phyloP scores from a whole-genome alignment of 2,329 filamentous ascomycete genomes.

The Mycocentrospora acerina region DNA sequence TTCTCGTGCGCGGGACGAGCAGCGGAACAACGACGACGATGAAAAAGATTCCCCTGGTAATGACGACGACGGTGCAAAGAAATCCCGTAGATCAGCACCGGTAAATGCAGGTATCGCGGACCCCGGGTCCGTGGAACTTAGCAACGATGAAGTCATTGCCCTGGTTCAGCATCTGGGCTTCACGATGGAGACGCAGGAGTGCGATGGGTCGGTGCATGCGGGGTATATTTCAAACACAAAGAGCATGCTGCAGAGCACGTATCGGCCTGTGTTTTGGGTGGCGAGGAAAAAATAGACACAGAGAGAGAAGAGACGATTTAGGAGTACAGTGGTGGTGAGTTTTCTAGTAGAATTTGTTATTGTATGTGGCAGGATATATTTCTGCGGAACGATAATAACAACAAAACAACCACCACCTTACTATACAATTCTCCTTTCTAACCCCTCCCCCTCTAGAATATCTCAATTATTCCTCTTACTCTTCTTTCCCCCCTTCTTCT shows the following conservation, averaged over 20 bases:
- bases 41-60: constrained; percentile 1
- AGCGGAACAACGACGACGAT: background rate
- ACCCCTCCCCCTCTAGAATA: too few relatives aligned
- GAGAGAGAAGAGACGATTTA: too few relatives aligned
- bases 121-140: constrained; percentile 86
- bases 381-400: too few relatives aligned
- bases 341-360: too few relatives aligned
- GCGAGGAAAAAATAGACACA: constrained; percentile 67
- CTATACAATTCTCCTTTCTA: too few relatives aligned
- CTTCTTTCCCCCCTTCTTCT: constrained; percentile 29
- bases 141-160: constrained; percentile 81
- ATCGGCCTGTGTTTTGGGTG: constrained; percentile 81
- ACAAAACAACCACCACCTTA: too few relatives aligned
- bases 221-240: constrained; percentile 84
- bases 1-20: constrained; percentile 58
- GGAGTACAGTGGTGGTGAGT: too few relatives aligned
- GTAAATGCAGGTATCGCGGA: constrained; percentile 76
- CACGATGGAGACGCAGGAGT: constrained; percentile 63
- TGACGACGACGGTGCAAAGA: constrained; percentile 2
- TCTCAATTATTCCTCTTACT: constrained; percentile 4
- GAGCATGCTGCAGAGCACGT: constrained; percentile 85
- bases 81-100: too few relatives aligned
- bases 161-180: constrained; percentile 79
- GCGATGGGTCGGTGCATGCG: constrained; percentile 58
- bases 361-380: too few relatives aligned